phyloP scores from a whole-genome alignment of 1,139 yeast genomes.

The Candida sojae region DNA sequence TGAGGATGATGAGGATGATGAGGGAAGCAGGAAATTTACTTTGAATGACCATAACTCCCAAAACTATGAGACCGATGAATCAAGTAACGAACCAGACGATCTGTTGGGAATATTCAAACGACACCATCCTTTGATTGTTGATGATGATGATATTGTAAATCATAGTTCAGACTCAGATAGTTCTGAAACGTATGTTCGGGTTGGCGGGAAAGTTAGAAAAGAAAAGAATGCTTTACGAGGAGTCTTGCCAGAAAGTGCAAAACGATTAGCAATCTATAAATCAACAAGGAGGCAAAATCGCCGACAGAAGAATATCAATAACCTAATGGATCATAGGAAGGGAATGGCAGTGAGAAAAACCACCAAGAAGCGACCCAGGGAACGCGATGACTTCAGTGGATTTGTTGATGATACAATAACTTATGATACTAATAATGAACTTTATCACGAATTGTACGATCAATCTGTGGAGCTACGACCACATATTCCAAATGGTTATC shows the following conservation, averaged over 20 bases:
- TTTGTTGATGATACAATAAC: conserved; percentile 14
- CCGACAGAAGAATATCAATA: background rate
- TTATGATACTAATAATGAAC: conserved; percentile 12
- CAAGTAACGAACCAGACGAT: conserved; percentile 3
- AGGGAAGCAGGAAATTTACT: conserved; percentile 1
- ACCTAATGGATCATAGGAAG: conserved; percentile 25
- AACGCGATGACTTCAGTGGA: conserved; percentile 7
- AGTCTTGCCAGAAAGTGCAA: conserved; percentile 43
- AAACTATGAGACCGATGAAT: conserved; percentile 3
- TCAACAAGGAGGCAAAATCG: conserved; percentile 8
- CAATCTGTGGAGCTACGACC: conserved; percentile 1
- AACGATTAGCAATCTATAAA: conserved; percentile 29
- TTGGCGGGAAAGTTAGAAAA: conserved; percentile 35
- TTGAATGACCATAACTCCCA: background rate
- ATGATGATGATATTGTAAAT: conserved; percentile 10
- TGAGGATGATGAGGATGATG: conserved; percentile 12
- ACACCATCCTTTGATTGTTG: conserved; percentile 11
- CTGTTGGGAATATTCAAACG: conserved; percentile 5
- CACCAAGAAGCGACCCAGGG: background rate
- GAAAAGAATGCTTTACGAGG: conserved; percentile 35
- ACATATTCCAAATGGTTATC: background rate
- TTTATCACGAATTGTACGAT: conserved; percentile 12
- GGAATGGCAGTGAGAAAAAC: conserved; percentile 39
- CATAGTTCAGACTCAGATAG: conserved; percentile 13
- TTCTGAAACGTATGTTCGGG: conserved; percentile 24